Evolutionary conservation across 306 rosid genomes (phyloP).

Genomic region (Castanea sativa): DNA sequence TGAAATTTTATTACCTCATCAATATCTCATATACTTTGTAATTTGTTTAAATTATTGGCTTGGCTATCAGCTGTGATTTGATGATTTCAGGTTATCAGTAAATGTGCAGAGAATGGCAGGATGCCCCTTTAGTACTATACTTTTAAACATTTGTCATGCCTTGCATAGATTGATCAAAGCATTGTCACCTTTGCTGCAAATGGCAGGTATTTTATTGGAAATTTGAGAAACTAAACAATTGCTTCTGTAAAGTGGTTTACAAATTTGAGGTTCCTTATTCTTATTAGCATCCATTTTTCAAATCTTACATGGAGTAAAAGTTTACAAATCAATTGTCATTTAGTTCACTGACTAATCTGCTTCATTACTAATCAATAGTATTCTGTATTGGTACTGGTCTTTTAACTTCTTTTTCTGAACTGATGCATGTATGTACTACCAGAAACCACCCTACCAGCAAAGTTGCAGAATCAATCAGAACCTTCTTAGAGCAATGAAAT

Average conservation of each 20-base stretch:
- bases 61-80: too few relatives aligned
- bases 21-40: too few relatives aligned
- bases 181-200: too few relatives aligned
- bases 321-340: background rate
- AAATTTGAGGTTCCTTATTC: background rate
- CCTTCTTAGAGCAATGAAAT: constrained; percentile 23
- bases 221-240: background rate
- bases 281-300: background rate
- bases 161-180: too few relatives aligned
- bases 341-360: background rate
- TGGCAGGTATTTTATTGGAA: too few relatives aligned
- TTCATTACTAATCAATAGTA: background rate
- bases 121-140: too few relatives aligned
- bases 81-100: too few relatives aligned
- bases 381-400: background rate
- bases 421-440: background rate
- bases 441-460: constrained; percentile 5
- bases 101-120: too few relatives aligned
- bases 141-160: too few relatives aligned
- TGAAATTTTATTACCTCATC: too few relatives aligned
- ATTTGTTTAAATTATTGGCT: too few relatives aligned
- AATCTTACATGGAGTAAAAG: background rate
- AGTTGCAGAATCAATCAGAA: constrained; percentile 25
- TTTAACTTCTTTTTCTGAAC: background rate
- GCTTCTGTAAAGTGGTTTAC: constrained; percentile 13